phyloP scores from a whole-genome alignment of 306 rosid species.

The Ochetophila trinervis region DNA sequence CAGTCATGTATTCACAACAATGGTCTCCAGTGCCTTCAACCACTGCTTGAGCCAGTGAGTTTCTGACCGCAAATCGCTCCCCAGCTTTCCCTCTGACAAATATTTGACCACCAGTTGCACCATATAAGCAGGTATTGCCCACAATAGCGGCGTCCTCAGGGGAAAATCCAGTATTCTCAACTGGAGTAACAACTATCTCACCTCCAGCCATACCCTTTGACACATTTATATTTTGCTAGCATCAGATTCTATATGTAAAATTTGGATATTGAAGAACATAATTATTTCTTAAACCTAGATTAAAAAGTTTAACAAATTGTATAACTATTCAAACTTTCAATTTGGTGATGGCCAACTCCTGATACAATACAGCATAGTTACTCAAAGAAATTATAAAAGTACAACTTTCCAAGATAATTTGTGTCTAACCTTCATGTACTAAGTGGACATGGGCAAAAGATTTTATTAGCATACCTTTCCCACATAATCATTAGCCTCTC shows the following conservation, averaged over 20 bases:
- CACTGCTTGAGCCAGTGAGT: constrained; percentile 95
- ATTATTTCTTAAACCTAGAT: background rate
- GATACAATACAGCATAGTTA: background rate
- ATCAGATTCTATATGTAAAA: constrained; percentile 24
- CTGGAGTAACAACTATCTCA: constrained; percentile 85
- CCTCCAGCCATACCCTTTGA: constrained; percentile 96
- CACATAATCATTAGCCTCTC: constrained; percentile 97
- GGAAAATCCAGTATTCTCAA: constrained; percentile 69
- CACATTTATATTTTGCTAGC: constrained; percentile 21
- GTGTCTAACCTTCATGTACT: background rate
- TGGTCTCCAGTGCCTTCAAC: constrained; percentile 99
- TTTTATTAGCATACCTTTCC: constrained; percentile 67
- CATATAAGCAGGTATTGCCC: constrained; percentile 97
- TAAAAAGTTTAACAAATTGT: background rate
- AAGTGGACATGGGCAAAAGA: background rate
- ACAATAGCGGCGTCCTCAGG: constrained; percentile 97
- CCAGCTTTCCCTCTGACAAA: constrained; percentile 96
- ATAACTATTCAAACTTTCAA: background rate
- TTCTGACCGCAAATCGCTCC: constrained; percentile 95
- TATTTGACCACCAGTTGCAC: constrained; percentile 97
- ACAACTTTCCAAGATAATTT: background rate
- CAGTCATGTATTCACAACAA: constrained; percentile 98
- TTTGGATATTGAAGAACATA: background rate
- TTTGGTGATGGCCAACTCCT: background rate
- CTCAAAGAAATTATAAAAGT: background rate